Evolutionary conservation across 2,329 filamentous ascomycete genomes (phyloP).

Genomic region (Monosporascus sp.): DNA sequence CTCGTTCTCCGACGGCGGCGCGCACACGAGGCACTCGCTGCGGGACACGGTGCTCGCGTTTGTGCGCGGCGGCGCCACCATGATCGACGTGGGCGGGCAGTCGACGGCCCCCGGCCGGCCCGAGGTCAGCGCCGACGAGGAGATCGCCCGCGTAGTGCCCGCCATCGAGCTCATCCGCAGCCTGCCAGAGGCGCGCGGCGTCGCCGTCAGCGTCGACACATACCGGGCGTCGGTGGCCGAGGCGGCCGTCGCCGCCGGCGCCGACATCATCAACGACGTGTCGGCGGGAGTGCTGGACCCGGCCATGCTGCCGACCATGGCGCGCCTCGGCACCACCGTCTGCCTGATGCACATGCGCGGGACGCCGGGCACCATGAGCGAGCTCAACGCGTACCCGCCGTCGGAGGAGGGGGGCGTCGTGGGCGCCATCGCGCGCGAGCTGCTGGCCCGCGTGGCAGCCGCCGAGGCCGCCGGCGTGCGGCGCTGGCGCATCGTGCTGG

Average conservation of each 20-base stretch:
- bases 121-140: slow-evolving; percentile 66
- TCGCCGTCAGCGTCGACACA: slow-evolving; percentile 87
- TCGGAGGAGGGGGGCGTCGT: slow-evolving; percentile 50
- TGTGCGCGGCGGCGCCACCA: slow-evolving; percentile 66
- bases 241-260: slow-evolving; percentile 70
- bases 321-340: slow-evolving; percentile 71
- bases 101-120: slow-evolving; percentile 76
- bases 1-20: slow-evolving; percentile 90
- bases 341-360: slow-evolving; percentile 93
- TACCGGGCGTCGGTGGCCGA: slow-evolving; percentile 82
- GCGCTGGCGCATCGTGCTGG: slow-evolving; percentile 90
- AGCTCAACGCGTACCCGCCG: slow-evolving; percentile 59
- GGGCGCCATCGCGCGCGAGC: slow-evolving; percentile 59
- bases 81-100: slow-evolving; percentile 90
- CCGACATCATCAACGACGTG: slow-evolving; percentile 92
- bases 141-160: slow-evolving; percentile 72
- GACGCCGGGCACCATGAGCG: slow-evolving; percentile 74
- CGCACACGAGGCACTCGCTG: slow-evolving; percentile 52
- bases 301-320: slow-evolving; percentile 77
- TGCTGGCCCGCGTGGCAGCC: slow-evolving; percentile 62
- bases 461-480: slow-evolving; percentile 78
- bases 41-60: slow-evolving; percentile 54
- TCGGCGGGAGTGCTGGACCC: slow-evolving; percentile 75
- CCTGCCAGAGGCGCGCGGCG: slow-evolving; percentile 53
- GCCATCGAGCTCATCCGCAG: slow-evolving; percentile 69